phyloP scores from a whole-genome alignment of 805 yeast genomes.

The Yarrowia bubula region DNA sequence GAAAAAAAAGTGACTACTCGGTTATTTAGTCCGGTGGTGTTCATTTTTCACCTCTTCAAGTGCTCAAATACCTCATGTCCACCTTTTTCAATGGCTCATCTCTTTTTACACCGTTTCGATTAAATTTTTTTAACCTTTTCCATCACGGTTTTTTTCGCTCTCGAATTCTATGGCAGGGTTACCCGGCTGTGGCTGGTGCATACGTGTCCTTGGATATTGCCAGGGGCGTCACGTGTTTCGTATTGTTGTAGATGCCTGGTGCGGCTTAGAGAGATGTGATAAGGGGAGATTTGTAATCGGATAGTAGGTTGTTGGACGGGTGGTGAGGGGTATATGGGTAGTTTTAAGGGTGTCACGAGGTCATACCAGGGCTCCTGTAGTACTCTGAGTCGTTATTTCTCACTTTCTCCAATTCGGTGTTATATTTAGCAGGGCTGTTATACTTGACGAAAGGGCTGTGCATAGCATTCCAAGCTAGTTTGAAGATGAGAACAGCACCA shows the following conservation, averaged over 20 bases:
- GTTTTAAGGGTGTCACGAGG: not conserved
- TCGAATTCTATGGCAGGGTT: not conserved
- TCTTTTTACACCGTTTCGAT: not conserved
- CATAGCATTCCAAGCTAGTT: not conserved
- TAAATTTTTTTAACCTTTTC: not conserved
- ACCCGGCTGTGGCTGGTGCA: slow-evolving; percentile 3
- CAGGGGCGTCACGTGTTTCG: not conserved
- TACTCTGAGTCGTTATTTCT: too few species aligned
- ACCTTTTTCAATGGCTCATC: too few species aligned
- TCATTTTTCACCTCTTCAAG: too few species aligned
- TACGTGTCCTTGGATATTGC: slow-evolving; percentile 6
- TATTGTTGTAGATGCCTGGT: not conserved
- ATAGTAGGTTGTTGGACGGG: too few species aligned
- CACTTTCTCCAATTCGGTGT: too few species aligned
- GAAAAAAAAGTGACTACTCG: not conserved
- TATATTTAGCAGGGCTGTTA: not conserved
- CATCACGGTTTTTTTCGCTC: not conserved
- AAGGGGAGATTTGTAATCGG: too few species aligned
- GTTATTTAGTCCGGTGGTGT: too few species aligned
- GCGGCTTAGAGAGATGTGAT: not conserved
- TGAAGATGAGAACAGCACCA: not conserved
- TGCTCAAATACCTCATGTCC: too few species aligned
- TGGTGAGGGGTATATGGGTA: not conserved
- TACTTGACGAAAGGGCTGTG: slow-evolving; percentile 10
- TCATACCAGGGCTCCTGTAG: too few species aligned